A percentile compares a stretch with the other conserved stretches of the same genome.
These are phyloP conservation scores for Pythium phragmiticola DNA, from an alignment of 352 stramenopile species.

Conservation along the genomic window DNA sequence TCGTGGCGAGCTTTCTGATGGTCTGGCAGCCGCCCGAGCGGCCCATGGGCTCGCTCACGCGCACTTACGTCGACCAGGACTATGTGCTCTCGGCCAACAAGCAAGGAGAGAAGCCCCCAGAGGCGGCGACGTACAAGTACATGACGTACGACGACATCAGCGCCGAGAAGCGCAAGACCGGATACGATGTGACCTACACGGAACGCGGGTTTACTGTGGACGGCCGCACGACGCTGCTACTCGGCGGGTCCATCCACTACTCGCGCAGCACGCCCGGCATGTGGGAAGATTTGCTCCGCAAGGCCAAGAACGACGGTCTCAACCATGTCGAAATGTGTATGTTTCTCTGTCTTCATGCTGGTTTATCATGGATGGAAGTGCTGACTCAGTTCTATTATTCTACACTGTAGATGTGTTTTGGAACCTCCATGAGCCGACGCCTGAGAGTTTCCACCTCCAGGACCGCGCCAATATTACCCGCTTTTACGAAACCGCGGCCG, in stretches of 20 bases:
- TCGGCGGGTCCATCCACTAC: slow-evolving; percentile 75
- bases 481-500: slow-evolving; percentile 57
- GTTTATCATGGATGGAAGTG: background rate
- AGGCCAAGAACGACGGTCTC: slow-evolving; percentile 69
- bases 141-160: slow-evolving; percentile 65
- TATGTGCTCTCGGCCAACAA: background rate
- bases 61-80: background rate
- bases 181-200: slow-evolving; percentile 52
- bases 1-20: slow-evolving; percentile 55
- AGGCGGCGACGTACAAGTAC: slow-evolving; percentile 29
- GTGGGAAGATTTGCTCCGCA: slow-evolving; percentile 58
- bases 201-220: slow-evolving; percentile 63
- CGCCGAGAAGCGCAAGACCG: slow-evolving; percentile 33
- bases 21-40: slow-evolving; percentile 43
- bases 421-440: slow-evolving; percentile 63
- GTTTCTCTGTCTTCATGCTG: slow-evolving; percentile 3
- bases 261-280: slow-evolving; percentile 43
- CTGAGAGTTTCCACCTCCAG: slow-evolving; percentile 50
- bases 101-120: background rate
- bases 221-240: slow-evolving; percentile 47
- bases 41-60: slow-evolving; percentile 40
- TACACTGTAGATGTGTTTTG: slow-evolving; percentile 59
- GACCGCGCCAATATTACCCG: slow-evolving; percentile 52
- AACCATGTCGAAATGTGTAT: slow-evolving; percentile 76
- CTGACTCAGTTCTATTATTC: background rate